Base-by-base conservation (phyloP, 75 land plant species). In the Cryptomeria japonica region DNA sequence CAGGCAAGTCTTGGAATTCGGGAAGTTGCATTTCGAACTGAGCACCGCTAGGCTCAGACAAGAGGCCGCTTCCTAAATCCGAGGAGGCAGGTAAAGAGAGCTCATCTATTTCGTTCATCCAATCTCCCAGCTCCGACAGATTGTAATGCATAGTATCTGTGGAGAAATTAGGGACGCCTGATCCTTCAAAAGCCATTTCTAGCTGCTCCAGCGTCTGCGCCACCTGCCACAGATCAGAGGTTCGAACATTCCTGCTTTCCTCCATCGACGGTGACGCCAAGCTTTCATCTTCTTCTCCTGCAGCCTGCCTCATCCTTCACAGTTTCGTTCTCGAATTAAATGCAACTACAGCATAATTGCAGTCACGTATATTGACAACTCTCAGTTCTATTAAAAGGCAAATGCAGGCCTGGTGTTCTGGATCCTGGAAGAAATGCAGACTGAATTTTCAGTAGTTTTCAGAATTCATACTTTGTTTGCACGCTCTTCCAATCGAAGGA, bases 21-120 rank as follows among this genome's bases (percentile, higher is more conserved):
- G 77, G 37, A 75, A 25, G 8, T 34, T 75, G 14, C 10, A 75
- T 32, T 75, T 73, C 5, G 0, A 32, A 7, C 25, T 61, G 68
- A 61, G 25, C 68, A 22, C 28, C 68, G 68, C 68, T 3, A 61
- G 10, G 9, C 37, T 73, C 76, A 32, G 76, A 19, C 37, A 73
- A 73, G 14, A 25, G n/a, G 3, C 36, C 76, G 14, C 28, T 31
- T 73, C 32, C 68, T 22, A 18, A 37, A 0, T 3, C 15, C 3
- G 76, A 8, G 44, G 70, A 34, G 4, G 2, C 22, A 49, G 12
- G 25, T 8, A 87, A 49, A 38, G 68, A 86, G 51, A 94, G 89
- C 95, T 94, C 94, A 18, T 90, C 84, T 32, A 94, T 91, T 86
- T 76, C 80, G 38, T 94, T 94, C 7, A 94, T 61, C 95, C 95